Evolutionary conservation across 2,329 filamentous ascomycete species (phyloP).

Genomic region (Nigrograna mackinnonii): DNA sequence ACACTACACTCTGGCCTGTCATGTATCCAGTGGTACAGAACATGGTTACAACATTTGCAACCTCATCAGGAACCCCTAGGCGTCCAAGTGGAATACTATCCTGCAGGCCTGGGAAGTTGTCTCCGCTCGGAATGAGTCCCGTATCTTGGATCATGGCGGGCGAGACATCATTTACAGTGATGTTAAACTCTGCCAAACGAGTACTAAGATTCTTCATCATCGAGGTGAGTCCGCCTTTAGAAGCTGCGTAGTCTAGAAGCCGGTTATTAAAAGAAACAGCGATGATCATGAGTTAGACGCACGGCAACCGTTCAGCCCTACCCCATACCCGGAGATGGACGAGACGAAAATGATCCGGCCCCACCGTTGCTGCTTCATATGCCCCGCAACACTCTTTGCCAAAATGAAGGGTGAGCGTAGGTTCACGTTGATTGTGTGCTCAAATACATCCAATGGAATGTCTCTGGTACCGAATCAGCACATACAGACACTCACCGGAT

Average conservation of each 20-base stretch:
- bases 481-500: background rate
- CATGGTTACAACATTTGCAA: slow-evolving; percentile 27
- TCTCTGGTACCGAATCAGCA: slow-evolving; percentile 49
- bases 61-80: slow-evolving; percentile 22
- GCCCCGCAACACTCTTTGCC: slow-evolving; percentile 61
- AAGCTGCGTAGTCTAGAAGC: slow-evolving; percentile 56
- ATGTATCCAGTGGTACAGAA: slow-evolving; percentile 26
- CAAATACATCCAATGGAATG: slow-evolving; percentile 66
- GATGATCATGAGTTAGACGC: slow-evolving; percentile 5
- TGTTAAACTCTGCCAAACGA: slow-evolving; percentile 62
- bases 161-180: slow-evolving; percentile 70
- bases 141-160: slow-evolving; percentile 67
- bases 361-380: slow-evolving; percentile 64
- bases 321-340: slow-evolving; percentile 65
- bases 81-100: slow-evolving; percentile 25
- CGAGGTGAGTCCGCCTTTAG: slow-evolving; percentile 64
- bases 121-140: slow-evolving; percentile 28
- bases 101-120: slow-evolving; percentile 17
- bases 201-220: slow-evolving; percentile 68
- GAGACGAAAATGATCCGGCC: slow-evolving; percentile 68
- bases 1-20: slow-evolving; percentile 25
- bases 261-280: slow-evolving; percentile 1
- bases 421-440: slow-evolving; percentile 65
- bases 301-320: slow-evolving; percentile 66
- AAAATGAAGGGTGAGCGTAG: slow-evolving; percentile 65